phyloP scores from a whole-genome alignment of 768 basidiomycete genomes.

The Favolaschia claudopus region DNA sequence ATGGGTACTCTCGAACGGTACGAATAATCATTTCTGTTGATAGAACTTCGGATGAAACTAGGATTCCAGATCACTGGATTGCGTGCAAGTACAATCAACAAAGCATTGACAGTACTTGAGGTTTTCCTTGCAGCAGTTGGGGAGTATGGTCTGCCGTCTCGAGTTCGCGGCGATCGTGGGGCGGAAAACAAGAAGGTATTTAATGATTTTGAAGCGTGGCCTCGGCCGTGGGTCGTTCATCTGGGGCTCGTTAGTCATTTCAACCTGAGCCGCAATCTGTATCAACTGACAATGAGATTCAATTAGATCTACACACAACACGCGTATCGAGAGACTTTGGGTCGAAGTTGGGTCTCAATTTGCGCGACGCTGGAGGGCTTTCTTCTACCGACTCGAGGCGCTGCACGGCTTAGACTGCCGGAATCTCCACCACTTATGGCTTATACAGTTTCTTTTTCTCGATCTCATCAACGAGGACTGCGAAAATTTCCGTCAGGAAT shows the following conservation, averaged over 20 bases:
- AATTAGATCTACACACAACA: conserved; percentile 17
- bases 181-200: conserved; percentile 34
- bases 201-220: conserved; percentile 32
- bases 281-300: conserved; percentile 31
- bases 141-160: conserved; percentile 16
- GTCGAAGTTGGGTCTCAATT: neutral
- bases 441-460: neutral
- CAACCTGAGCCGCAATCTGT: too few relatives aligned
- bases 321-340: neutral
- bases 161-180: conserved; percentile 30
- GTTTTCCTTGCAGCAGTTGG: neutral
- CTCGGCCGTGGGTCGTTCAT: too few relatives aligned
- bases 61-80: conserved; percentile 4
- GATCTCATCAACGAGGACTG: neutral
- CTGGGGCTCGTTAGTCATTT: too few relatives aligned
- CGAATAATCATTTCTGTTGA: neutral
- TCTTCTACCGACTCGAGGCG: neutral
- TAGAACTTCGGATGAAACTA: neutral
- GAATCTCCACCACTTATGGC: neutral
- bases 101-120: neutral
- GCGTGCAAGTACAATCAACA: conserved; percentile 16
- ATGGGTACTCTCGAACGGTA: conserved; percentile 39
- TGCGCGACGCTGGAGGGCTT: neutral
- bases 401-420: neutral
- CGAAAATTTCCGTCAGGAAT: conserved; percentile 27